A percentile compares a stretch with the other conserved stretches of the same genome.
These are phyloP conservation scores for Umbelopsis ramanniana DNA, from an alignment of 192 early-diverging fungal genomes.

Conservation along the genomic window DNA sequence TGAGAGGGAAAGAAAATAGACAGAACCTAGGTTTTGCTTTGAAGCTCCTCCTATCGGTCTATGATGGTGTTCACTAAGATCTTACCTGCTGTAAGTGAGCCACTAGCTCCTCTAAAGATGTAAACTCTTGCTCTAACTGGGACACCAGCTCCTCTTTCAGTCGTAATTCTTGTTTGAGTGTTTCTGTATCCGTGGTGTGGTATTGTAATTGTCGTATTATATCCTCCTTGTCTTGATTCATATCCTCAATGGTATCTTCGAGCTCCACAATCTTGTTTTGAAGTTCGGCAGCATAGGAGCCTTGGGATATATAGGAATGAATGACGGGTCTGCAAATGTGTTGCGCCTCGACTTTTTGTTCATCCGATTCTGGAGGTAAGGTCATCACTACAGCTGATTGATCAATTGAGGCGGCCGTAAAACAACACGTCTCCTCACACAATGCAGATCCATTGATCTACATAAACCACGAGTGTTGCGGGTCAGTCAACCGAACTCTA, in stretches of 20 bases:
- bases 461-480: neutral
- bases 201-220: conserved; percentile 31
- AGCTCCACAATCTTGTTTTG: conserved; percentile 35
- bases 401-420: conserved; percentile 37
- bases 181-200: conserved; percentile 40
- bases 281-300: conserved; percentile 39
- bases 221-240: conserved; percentile 40
- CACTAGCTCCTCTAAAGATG: conserved; percentile 38
- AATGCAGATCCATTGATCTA: conserved; percentile 39
- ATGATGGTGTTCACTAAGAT: neutral
- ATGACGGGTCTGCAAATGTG: conserved; percentile 48
- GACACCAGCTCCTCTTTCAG: conserved; percentile 44
- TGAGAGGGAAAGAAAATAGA: no score
- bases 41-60: neutral
- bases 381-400: conserved; percentile 43
- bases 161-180: conserved; percentile 41
- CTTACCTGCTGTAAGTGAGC: conserved; percentile 38
- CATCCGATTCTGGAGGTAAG: conserved; percentile 37
- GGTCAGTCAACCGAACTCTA: neutral
- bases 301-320: conserved; percentile 40
- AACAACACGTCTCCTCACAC: conserved; percentile 44
- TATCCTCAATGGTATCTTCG: conserved; percentile 36
- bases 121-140: conserved; percentile 45
- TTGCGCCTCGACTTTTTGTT: conserved; percentile 39
- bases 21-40: neutral